Conservation (phyloP, 257 asterid genomes). For the Thymus mandschuricus region DNA sequence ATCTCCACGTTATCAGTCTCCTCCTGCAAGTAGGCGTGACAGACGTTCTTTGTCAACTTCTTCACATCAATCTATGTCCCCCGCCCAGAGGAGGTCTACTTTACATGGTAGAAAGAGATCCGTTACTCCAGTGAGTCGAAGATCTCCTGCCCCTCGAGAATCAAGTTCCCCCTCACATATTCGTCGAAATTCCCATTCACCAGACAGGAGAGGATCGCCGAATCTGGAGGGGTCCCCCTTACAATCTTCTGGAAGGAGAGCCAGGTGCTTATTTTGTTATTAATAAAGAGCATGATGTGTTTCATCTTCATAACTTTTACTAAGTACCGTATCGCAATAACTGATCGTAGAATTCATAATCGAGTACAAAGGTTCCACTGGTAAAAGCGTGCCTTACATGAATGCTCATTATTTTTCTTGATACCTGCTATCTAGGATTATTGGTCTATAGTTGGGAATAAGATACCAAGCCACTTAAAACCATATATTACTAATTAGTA, state of each 20-base stretch:
- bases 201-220: constrained; percentile 50
- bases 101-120: constrained; percentile 51
- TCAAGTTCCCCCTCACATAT: constrained; percentile 61
- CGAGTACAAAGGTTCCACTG: background rate
- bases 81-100: constrained; percentile 54
- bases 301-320: background rate
- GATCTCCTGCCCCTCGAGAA: constrained; percentile 52
- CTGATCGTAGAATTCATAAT: background rate
- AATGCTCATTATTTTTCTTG: background rate
- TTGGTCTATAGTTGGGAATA: background rate
- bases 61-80: constrained; percentile 51
- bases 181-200: constrained; percentile 54
- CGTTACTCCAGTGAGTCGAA: constrained; percentile 44
- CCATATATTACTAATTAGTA: too few relatives aligned
- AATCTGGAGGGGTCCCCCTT: constrained; percentile 53
- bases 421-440: background rate
- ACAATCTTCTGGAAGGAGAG: constrained; percentile 59
- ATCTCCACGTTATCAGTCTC: constrained; percentile 40
- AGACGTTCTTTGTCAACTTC: constrained; percentile 62
- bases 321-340: background rate
- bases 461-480: background rate
- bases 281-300: background rate
- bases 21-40: constrained; percentile 48
- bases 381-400: background rate
- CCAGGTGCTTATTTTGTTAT: constrained; percentile 55